A percentile compares a stretch with the other conserved stretches of the same genome.
These are phyloP conservation scores for Penicillium sp. DNA, from an alignment of 2,329 filamentous ascomycete genomes.

Conservation along the genomic window DNA sequence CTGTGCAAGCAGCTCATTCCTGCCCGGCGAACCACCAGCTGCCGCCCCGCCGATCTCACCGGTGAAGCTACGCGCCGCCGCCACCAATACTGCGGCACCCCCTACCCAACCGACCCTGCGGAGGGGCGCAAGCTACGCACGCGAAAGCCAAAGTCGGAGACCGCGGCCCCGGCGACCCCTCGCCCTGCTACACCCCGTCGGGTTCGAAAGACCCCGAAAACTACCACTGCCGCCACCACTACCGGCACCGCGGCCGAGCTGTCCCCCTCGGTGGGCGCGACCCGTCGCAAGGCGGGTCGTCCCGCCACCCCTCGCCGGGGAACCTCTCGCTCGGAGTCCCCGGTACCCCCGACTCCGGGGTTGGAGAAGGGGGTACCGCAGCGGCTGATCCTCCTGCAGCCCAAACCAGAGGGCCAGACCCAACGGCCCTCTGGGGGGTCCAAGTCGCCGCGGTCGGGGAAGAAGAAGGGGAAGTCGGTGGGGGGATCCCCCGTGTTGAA, in stretches of 20 bases:
- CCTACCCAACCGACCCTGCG: slow-evolving; percentile 41
- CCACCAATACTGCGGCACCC: slow-evolving; percentile 51
- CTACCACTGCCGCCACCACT: slow-evolving; percentile 59
- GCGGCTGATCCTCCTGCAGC: neutral
- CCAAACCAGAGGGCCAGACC: neutral
- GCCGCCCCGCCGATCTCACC: slow-evolving; percentile 74
- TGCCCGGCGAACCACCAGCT: slow-evolving; percentile 72
- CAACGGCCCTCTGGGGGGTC: neutral
- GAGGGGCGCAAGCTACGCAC: slow-evolving; percentile 69
- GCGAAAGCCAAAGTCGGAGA: slow-evolving; percentile 56
- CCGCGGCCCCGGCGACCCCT: slow-evolving; percentile 49
- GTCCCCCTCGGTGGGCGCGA: slow-evolving; percentile 23
- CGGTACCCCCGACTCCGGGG: neutral
- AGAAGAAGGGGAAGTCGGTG: neutral
- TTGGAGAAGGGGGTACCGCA: neutral
- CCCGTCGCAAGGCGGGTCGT: slow-evolving; percentile 25
- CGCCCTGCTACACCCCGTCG: slow-evolving; percentile 57
- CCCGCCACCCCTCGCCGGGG: neutral
- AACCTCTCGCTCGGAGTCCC: neutral
- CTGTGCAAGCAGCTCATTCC: slow-evolving; percentile 82
- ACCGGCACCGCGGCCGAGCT: slow-evolving; percentile 38
- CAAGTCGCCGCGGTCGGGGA: neutral
- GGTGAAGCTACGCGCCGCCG: slow-evolving; percentile 47
- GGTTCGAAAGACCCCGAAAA: slow-evolving; percentile 57
- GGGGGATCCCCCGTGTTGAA: neutral